Percentiles rank a stretch among this genome's conserved stretches.
Conservation (phyloP, 805 yeast species). For the Candida loeiensis region DNA sequence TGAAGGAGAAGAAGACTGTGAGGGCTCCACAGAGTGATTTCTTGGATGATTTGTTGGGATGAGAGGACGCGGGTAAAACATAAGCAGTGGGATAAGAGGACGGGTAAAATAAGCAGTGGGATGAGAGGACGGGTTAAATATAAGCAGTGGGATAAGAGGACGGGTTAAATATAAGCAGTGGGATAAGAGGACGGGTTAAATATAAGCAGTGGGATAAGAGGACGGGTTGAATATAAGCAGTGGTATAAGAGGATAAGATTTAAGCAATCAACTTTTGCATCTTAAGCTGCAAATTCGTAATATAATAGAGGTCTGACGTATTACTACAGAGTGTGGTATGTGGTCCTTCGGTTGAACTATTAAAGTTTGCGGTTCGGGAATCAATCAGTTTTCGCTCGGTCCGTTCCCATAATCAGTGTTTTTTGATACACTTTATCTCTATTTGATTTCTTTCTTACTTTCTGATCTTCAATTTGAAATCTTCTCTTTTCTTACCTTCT, state of each 20-base stretch:
- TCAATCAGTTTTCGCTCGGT: no score
- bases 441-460: no score
- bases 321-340: no score
- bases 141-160: background rate
- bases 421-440: no score
- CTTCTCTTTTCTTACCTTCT: no score
- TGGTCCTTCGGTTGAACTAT: no score
- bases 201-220: background rate
- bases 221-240: background rate
- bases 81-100: background rate
- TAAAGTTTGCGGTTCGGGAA: no score
- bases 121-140: background rate
- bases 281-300: no score
- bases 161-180: background rate
- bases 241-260: background rate
- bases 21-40: slow-evolving; percentile 10
- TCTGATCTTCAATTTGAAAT: no score
- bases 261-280: no score
- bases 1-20: slow-evolving; percentile 4
- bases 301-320: no score
- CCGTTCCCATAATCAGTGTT: no score
- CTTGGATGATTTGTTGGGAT: slow-evolving; percentile 18
- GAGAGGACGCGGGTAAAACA: background rate
- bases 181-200: background rate
- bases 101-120: background rate